phyloP scores from a whole-genome alignment of 768 basidiomycete species.

The Lanmaoa pseudosensibilis region DNA sequence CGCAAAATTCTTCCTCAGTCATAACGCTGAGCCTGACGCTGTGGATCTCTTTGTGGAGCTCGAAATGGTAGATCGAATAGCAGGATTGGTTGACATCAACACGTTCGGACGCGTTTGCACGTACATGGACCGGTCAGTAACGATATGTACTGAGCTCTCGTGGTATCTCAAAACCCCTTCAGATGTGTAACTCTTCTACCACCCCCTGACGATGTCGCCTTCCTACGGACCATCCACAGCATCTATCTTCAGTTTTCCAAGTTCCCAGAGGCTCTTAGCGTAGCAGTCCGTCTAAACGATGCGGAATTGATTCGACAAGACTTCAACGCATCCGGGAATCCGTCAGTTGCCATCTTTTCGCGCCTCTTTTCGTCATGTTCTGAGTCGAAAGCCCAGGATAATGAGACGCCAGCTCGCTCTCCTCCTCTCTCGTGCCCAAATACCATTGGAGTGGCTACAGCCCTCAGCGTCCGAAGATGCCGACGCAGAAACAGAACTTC shows the following conservation, averaged over 20 bases:
- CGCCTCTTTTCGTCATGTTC: neutral
- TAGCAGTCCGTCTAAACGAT: conserved; percentile 85
- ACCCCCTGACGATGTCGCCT: conserved; percentile 88
- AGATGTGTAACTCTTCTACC: conserved; percentile 89
- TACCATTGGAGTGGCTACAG: conserved; percentile 88
- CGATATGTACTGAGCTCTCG: neutral
- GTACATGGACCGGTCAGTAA: conserved; percentile 87
- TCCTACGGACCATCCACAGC: conserved; percentile 83
- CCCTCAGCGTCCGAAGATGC: conserved; percentile 48
- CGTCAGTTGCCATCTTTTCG: conserved; percentile 46
- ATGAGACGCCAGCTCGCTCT: conserved; percentile 97
- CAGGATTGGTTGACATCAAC: conserved; percentile 79
- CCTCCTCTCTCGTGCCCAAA: conserved; percentile 87
- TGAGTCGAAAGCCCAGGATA: conserved; percentile 41
- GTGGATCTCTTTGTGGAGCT: conserved; percentile 94
- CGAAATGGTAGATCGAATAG: conserved; percentile 82
- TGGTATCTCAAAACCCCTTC: conserved; percentile 5
- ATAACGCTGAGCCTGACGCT: conserved; percentile 98
- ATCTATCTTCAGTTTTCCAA: conserved; percentile 87
- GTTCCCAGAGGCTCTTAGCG: conserved; percentile 86
- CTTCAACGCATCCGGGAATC: conserved; percentile 87
- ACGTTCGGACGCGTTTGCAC: conserved; percentile 88
- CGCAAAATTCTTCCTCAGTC: conserved; percentile 83
- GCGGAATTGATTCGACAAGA: conserved; percentile 78
- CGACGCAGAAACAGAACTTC: conserved; percentile 63